phyloP scores from a whole-genome alignment of 805 yeast genomes.

The Maudiozyma bulderi region DNA sequence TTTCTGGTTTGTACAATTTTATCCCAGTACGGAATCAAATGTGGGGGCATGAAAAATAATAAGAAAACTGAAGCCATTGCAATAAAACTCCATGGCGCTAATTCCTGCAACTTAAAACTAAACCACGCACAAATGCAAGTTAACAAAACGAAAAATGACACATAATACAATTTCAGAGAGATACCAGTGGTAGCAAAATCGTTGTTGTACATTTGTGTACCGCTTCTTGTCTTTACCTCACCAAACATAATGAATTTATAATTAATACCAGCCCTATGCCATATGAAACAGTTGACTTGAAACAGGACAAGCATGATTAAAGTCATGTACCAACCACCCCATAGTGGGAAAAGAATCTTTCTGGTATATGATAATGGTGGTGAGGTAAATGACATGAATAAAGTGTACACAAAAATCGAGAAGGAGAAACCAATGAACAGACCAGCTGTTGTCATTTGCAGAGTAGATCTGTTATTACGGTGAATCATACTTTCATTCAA shows the following conservation, averaged over 20 bases:
- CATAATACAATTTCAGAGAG: conserved; percentile 45
- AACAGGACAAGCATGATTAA: conserved; percentile 53
- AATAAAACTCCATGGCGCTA: conserved; percentile 63
- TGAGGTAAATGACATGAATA: conserved; percentile 42
- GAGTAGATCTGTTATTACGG: conserved; percentile 25
- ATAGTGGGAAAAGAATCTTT: conserved; percentile 61
- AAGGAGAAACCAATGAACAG: conserved; percentile 57
- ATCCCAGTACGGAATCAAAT: conserved; percentile 26
- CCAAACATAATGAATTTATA: conserved; percentile 73
- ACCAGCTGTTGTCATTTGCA: conserved; percentile 54
- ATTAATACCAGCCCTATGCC: conserved; percentile 70
- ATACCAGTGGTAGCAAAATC: conserved; percentile 30
- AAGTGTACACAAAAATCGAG: conserved; percentile 55
- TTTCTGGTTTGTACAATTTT: conserved; percentile 47
- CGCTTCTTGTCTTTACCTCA: conserved; percentile 67
- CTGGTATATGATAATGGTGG: conserved; percentile 35
- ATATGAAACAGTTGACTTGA: conserved; percentile 58
- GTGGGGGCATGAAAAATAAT: conserved; percentile 13
- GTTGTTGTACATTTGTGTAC: conserved; percentile 28
- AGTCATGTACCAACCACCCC: conserved; percentile 82
- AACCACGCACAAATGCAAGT: conserved; percentile 63
- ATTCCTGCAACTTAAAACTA: conserved; percentile 58
- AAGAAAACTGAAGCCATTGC: conserved; percentile 23
- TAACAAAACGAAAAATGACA: conserved; percentile 47
- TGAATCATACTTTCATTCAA: conserved; percentile 28